Base-by-base conservation (phyloP, 306 rosid genomes). In the Lupinus albus region DNA sequence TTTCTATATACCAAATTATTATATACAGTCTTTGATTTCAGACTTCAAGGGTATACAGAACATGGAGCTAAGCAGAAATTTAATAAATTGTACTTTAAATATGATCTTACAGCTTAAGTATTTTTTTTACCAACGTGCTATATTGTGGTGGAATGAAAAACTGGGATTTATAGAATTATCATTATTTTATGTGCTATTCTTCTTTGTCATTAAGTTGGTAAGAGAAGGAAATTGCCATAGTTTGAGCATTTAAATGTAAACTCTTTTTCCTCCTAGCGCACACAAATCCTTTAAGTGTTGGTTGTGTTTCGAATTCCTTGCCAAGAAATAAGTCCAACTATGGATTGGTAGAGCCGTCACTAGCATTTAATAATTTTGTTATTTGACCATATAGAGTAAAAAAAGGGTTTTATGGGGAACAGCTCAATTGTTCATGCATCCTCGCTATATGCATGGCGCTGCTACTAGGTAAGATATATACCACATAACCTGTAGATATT, bases 371-470 rank as follows among this genome's bases (percentile, higher is more conserved):
- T 54, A 51, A 53, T 28, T 35, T 15, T 25, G 4, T 61, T 17
- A 39, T 78, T 56, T 64, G 71, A 35, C 46, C 35, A 36, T 56
- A 13, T 63, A 93, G 99, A 81, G 80, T 57, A 86, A 85, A 57
- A 88, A 86, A 64, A 85, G 53, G 10, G 92, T 86, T 68, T 67
- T 93, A 76, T 93, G 99, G 99, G 99, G 97, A 75, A 93, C 97
- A 28, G 92, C 97, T 80, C 97, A 90, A 79, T 78, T 90, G 56
- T 93, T 93, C 71, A 15, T 86, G 89, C 99, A 93, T 84, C 96
- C 97, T 72, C 91, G 97, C 33, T 90, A 88, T 77, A 93, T 93
- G 99, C 97, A 90, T 58, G 99, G 99, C 67, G 99, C 73, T 72
- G 96, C 95, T 64, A 93, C 99, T 10, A 88, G 97, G 99, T 93